These are phyloP conservation scores for Cercospora berteroae DNA, from an alignment of 2,329 filamentous ascomycete species.

Conservation along the genomic window DNA sequence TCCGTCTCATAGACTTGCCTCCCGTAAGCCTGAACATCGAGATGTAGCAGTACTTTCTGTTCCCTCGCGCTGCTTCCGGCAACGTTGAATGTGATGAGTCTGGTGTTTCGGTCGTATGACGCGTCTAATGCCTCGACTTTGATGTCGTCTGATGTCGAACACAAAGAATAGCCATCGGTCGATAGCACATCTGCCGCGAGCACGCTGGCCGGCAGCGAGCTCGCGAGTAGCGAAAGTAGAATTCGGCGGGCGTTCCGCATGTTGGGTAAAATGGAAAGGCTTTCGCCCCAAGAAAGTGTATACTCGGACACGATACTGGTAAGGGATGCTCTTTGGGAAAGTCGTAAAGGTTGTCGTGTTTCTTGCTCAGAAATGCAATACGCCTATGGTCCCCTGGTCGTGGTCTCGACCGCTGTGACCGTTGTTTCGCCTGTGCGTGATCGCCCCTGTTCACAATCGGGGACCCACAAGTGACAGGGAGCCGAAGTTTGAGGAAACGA, in stretches of 20 bases:
- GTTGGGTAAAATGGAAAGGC: constrained; percentile 20
- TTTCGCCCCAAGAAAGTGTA: constrained; percentile 13
- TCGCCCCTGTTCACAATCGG: constrained; percentile 15
- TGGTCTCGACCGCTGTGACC: constrained; percentile 1
- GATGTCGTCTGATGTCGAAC: constrained; percentile 60
- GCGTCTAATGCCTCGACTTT: constrained; percentile 73
- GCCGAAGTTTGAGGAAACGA: not conserved
- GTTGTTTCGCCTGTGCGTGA: constrained; percentile 16
- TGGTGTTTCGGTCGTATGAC: constrained; percentile 71
- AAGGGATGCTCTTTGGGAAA: not conserved
- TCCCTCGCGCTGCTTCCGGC: constrained; percentile 68
- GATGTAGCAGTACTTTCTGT: constrained; percentile 75
- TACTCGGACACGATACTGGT: constrained; percentile 3
- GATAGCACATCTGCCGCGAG: constrained; percentile 70
- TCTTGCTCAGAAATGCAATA: constrained; percentile 2
- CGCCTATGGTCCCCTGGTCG: not conserved
- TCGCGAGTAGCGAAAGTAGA: constrained; percentile 35
- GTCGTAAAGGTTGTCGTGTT: not conserved
- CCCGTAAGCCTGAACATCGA: constrained; percentile 83
- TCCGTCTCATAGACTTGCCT: constrained; percentile 71
- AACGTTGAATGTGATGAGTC: constrained; percentile 76
- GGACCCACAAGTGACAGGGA: constrained; percentile 1
- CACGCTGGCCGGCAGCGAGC: constrained; percentile 47
- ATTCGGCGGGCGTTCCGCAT: constrained; percentile 34
- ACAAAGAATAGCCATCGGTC: constrained; percentile 77